Evolutionary conservation across 1,284 basidiomycete genomes (phyloP).

Genomic region (Microbotryum scabiosae): DNA sequence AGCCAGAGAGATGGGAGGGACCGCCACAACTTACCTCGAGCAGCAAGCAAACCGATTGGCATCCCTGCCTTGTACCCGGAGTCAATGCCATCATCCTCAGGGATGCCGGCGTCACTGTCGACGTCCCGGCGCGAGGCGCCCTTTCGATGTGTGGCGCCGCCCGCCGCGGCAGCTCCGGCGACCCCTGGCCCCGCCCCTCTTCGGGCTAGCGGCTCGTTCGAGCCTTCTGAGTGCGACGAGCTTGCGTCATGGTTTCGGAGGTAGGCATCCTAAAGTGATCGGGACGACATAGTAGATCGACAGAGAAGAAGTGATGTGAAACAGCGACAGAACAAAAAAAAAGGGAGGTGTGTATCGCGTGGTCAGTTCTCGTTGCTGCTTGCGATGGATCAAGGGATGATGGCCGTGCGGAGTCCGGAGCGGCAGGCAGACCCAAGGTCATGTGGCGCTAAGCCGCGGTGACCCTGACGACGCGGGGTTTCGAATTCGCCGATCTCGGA

Average conservation of each 20-base stretch:
- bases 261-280: conserved; percentile 7
- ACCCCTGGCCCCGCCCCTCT: conserved; percentile 6
- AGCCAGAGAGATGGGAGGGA: background rate
- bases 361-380: background rate
- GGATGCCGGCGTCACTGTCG: background rate
- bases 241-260: conserved; percentile 1
- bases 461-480: too few relatives aligned
- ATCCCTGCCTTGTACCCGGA: conserved; percentile 11
- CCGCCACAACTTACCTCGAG: conserved; percentile 3
- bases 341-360: too few relatives aligned
- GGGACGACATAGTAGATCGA: too few relatives aligned
- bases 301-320: too few relatives aligned
- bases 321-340: background rate
- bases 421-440: too few relatives aligned
- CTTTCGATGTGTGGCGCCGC: background rate
- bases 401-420: too few relatives aligned
- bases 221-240: background rate
- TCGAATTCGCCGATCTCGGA: too few relatives aligned
- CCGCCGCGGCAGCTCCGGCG: background rate
- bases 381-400: background rate
- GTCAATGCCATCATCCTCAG: conserved; percentile 7
- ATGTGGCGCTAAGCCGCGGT: too few relatives aligned
- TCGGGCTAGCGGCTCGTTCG: background rate
- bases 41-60: conserved; percentile 21
- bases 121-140: background rate